phyloP scores from a whole-genome alignment of 2,329 filamentous ascomycete species.

The Nothopassalora personata region DNA sequence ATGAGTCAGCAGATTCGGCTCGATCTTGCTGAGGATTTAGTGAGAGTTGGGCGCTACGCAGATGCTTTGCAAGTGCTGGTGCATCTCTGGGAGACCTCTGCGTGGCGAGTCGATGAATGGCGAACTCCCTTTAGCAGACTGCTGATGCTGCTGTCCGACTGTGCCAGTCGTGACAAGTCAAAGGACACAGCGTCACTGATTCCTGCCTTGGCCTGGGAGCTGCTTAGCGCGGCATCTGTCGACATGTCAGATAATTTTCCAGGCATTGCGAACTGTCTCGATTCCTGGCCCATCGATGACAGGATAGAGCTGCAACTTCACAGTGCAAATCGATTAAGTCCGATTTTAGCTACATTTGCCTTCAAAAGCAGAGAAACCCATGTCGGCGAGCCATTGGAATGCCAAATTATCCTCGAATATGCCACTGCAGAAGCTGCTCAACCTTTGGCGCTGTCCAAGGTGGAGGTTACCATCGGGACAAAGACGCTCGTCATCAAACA shows the following conservation, averaged over 20 bases:
- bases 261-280: conserved; percentile 18
- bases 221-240: conserved; percentile 31
- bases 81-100: conserved; percentile 51
- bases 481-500: conserved; percentile 17
- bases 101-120: conserved; percentile 59
- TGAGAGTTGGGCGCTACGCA: conserved; percentile 45
- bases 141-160: conserved; percentile 50
- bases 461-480: conserved; percentile 17
- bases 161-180: conserved; percentile 34
- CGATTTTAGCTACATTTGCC: conserved; percentile 48
- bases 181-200: conserved; percentile 43
- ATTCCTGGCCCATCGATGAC: conserved; percentile 8
- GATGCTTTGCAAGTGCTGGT: conserved; percentile 49
- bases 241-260: conserved; percentile 3
- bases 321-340: conserved; percentile 21
- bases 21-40: conserved; percentile 51
- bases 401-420: conserved; percentile 52
- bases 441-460: conserved; percentile 17
- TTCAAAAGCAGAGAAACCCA: conserved; percentile 53
- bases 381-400: conserved; percentile 54
- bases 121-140: conserved; percentile 52
- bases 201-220: conserved; percentile 54
- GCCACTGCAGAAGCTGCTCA: conserved; percentile 27
- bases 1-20: conserved; percentile 52
- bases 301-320: conserved; percentile 16